These are phyloP conservation scores for Golubevia pallescens DNA, from an alignment of 1,284 basidiomycete genomes.

Conservation along the genomic window DNA sequence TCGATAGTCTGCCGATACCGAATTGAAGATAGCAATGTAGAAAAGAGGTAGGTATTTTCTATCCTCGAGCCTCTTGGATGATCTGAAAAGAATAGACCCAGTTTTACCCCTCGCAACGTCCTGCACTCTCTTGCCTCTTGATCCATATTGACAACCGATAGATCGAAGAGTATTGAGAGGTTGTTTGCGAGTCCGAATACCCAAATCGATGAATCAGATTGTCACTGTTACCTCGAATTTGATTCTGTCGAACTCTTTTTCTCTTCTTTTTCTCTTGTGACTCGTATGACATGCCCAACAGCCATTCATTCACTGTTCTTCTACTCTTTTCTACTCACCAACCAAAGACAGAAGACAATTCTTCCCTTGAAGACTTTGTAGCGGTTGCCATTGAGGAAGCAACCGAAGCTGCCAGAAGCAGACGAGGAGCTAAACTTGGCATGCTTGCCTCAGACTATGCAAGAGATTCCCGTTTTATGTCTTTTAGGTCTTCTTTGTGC, in stretches of 20 bases:
- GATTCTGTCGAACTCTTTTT: too few species aligned
- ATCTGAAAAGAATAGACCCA: too few species aligned
- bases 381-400: not conserved
- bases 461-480: constrained; percentile 1
- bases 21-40: not conserved
- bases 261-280: not conserved
- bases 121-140: too few species aligned
- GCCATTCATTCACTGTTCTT: not conserved
- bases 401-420: not conserved
- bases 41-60: too few species aligned
- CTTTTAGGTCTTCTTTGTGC: not conserved
- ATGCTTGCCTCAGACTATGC: constrained; percentile 3
- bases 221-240: constrained; percentile 10
- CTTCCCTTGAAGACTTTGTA: not conserved
- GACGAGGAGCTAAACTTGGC: not conserved
- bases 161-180: too few species aligned
- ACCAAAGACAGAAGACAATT: constrained; percentile 7
- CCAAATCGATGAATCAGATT: too few species aligned
- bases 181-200: too few species aligned
- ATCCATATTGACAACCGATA: too few species aligned
- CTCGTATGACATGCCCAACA: not conserved
- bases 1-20: not conserved
- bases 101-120: too few species aligned
- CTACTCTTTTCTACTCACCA: constrained; percentile 4
- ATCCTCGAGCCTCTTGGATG: too few species aligned